These are phyloP conservation scores for Aspergillus pseudoglaucus DNA, from an alignment of 2,329 filamentous ascomycete species.

Conservation along the genomic window DNA sequence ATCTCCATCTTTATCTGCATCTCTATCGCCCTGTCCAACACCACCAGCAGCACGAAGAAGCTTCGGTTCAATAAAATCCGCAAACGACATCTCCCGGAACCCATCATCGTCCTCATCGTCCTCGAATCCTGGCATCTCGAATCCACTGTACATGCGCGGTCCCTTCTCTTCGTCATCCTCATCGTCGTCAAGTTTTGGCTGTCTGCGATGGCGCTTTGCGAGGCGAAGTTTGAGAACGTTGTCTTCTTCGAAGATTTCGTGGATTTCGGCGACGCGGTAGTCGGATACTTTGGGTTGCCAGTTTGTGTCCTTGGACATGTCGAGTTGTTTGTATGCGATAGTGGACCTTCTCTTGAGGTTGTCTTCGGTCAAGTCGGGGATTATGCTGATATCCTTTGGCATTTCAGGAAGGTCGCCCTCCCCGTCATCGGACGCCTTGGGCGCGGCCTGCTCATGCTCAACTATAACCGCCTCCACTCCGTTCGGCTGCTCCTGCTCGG, in stretches of 20 bases:
- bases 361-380: slow-evolving; percentile 44
- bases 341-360: slow-evolving; percentile 32
- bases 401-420: slow-evolving; percentile 44
- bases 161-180: slow-evolving; percentile 54
- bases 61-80: slow-evolving; percentile 62
- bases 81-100: slow-evolving; percentile 52
- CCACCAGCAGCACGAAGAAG: slow-evolving; percentile 47
- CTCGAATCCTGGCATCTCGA: slow-evolving; percentile 65
- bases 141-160: slow-evolving; percentile 66
- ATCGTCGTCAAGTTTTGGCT: slow-evolving; percentile 50
- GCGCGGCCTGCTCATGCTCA: slow-evolving; percentile 11
- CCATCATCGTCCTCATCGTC: slow-evolving; percentile 54
- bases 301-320: slow-evolving; percentile 41
- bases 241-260: slow-evolving; percentile 47
- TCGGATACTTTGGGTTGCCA: slow-evolving; percentile 44
- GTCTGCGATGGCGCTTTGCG: slow-evolving; percentile 61
- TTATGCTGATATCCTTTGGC: slow-evolving; percentile 55
- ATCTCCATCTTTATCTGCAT: slow-evolving; percentile 12
- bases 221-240: slow-evolving; percentile 56
- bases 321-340: slow-evolving; percentile 43
- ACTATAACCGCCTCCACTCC: slow-evolving; percentile 11
- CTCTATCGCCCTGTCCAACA: slow-evolving; percentile 7
- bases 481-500: slow-evolving; percentile 31
- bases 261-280: slow-evolving; percentile 60
- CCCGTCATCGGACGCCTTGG: slow-evolving; percentile 27